A percentile compares a stretch with the other conserved stretches of the same genome.
phyloP scores from a whole-genome alignment of 257 asterid species.

The Osmanthus fragrans region DNA sequence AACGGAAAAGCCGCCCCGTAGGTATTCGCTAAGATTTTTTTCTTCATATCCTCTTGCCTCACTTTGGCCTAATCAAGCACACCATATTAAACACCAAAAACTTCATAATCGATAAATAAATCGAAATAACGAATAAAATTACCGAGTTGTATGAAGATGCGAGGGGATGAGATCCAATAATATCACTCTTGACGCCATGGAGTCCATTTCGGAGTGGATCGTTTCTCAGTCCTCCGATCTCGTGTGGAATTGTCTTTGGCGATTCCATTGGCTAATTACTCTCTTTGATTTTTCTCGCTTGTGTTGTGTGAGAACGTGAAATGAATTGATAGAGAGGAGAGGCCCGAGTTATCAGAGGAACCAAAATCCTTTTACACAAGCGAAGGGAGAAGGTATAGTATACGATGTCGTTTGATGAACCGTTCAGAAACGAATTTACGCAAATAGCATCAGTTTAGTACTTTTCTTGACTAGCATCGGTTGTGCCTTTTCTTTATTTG shows the following conservation, averaged over 20 bases:
- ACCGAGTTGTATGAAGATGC: slow-evolving; percentile 64
- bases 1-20: slow-evolving; percentile 72
- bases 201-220: slow-evolving; percentile 69
- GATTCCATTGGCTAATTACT: slow-evolving; percentile 40
- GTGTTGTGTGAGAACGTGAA: too few relatives aligned
- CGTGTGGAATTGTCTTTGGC: slow-evolving; percentile 43
- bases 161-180: slow-evolving; percentile 80
- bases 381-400: too few relatives aligned
- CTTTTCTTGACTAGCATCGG: too few relatives aligned
- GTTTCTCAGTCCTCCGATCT: slow-evolving; percentile 36
- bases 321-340: too few relatives aligned
- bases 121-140: slow-evolving; percentile 8
- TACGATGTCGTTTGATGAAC: too few relatives aligned
- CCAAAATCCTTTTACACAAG: too few relatives aligned
- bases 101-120: not conserved
- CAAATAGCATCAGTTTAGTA: too few relatives aligned
- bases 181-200: slow-evolving; percentile 86
- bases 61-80: slow-evolving; percentile 46
- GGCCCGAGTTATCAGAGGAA: too few relatives aligned
- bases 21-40: slow-evolving; percentile 43
- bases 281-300: too few relatives aligned
- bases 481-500: too few relatives aligned
- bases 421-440: too few relatives aligned
- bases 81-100: not conserved
- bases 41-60: slow-evolving; percentile 47